Evolutionary conservation across 1,284 basidiomycete species (phyloP), one percentile per base, ranked within the genome.

Genomic region (Sanghuangporus sanghuang): DNA sequence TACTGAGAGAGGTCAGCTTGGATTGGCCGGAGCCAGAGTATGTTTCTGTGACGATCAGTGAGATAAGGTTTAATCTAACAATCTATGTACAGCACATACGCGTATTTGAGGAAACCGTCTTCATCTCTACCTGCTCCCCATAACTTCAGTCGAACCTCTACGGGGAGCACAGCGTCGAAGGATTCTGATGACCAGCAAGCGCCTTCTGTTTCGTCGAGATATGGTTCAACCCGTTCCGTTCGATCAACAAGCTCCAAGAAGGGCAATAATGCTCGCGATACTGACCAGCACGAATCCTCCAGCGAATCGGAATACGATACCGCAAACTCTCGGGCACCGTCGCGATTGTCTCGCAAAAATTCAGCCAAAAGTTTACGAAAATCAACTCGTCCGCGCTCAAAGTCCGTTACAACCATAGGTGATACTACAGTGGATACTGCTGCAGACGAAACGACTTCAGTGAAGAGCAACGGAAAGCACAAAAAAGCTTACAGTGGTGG

Each of bases 1-100:
- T 90, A 6, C 73, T 95, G 68, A 80, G 81, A 44, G 90, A 92
- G 48, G 81, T 88, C 53, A 85, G 83, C 67, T 73, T 75, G 0
- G 79, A 80, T 12, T 95, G 92, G 90, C 79, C 82, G 55, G 77
- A 83, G 35, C 52, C 59, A 36, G 58, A 61, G 65, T 59, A 78
- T 79, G 87, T 89, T 65, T n/a, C 36, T 16, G 27, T 61, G 82
- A 77, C 7, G 6, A 58, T n/a, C 39, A 32, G 27, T 44, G 16
- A 23, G 11, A 18, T 21, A 42, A 55, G 6, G 8, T 32, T 38
- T 54, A 1, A 11, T 23, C 21, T 62, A 12, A 46, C 57, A 36
- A 2, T 18, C 36, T 14, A 52, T 18, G n/a, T 57, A 46, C 11
- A 61, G 53, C 27, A 61, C 53, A 38, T 61, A 61, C 35, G 50